Conservation (phyloP, 164 flowering plant genomes). For the Piper betle region DNA sequence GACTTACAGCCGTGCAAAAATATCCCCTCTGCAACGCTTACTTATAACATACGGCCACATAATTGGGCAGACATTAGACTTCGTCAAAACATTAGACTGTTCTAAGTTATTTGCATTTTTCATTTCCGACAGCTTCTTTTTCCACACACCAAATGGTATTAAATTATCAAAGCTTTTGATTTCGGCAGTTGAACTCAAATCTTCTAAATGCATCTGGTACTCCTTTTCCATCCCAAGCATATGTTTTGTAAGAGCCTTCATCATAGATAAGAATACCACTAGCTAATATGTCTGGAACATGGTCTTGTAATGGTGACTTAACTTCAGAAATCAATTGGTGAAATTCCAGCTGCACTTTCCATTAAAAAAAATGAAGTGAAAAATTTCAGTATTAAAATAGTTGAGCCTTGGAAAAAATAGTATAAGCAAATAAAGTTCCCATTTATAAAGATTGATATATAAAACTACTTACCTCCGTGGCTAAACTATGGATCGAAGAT, state of each 20-base stretch:
- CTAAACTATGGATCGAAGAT: constrained; percentile 59
- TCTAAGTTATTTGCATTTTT: constrained; percentile 24
- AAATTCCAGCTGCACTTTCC: constrained; percentile 68
- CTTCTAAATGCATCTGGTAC: constrained; percentile 50
- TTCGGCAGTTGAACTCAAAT: constrained; percentile 19
- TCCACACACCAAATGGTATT: constrained; percentile 62
- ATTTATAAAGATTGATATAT: no score
- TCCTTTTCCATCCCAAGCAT: constrained; percentile 76
- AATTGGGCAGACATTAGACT: constrained; percentile 17
- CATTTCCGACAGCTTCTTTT: constrained; percentile 47
- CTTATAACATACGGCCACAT: constrained; percentile 81
- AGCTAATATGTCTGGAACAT: constrained; percentile 64
- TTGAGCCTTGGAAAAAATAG: background rate
- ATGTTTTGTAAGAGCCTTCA: constrained; percentile 39
- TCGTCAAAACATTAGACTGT: constrained; percentile 13
- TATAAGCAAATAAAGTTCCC: background rate
- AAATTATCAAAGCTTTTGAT: constrained; percentile 21
- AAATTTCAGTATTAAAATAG: background rate
- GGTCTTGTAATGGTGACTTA: constrained; percentile 50
- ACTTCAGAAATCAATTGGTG: constrained; percentile 33
- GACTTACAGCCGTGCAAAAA: constrained; percentile 72
- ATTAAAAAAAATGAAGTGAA: background rate
- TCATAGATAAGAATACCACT: constrained; percentile 62
- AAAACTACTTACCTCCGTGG: constrained; percentile 52
- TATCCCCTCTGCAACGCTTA: constrained; percentile 71